A percentile compares a stretch with the other conserved stretches of the same genome.
Conservation (phyloP, 306 rosid genomes). For the Prunus fruticosa region DNA sequence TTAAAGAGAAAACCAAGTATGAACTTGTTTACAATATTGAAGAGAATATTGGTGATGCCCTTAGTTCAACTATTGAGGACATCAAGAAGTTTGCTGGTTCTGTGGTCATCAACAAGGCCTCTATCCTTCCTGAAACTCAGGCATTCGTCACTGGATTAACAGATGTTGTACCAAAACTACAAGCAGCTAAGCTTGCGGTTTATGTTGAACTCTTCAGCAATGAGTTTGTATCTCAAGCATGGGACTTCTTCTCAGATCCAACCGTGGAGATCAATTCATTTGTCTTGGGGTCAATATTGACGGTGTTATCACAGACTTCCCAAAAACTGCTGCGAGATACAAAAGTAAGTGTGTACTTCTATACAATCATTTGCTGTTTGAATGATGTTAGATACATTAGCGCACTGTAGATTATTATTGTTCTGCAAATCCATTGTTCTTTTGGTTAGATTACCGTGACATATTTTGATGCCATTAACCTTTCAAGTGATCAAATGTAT, state of each 20-base stretch:
- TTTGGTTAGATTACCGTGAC: not conserved
- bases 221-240: constrained; percentile 88
- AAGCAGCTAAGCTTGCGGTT: constrained; percentile 52
- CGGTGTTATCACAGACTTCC: constrained; percentile 83
- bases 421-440: not conserved
- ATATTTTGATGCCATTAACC: not conserved
- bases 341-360: constrained; percentile 57
- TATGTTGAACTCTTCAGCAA: constrained; percentile 81
- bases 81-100: constrained; percentile 66
- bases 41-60: constrained; percentile 44
- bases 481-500: not conserved
- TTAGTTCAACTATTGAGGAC: constrained; percentile 41
- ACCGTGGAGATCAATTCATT: constrained; percentile 77
- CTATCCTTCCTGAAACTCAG: constrained; percentile 33
- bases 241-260: constrained; percentile 91
- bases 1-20: constrained; percentile 55
- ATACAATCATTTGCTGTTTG: not conserved
- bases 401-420: not conserved
- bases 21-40: constrained; percentile 70
- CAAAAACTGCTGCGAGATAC: constrained; percentile 77
- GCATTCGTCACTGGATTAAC: constrained; percentile 36
- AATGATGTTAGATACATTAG: not conserved
- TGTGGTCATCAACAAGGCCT: constrained; percentile 60
- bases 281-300: constrained; percentile 33
- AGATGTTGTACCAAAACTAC: constrained; percentile 34